These are phyloP conservation scores for Syzygium grande DNA, from an alignment of 345 rosid species.

Conservation along the genomic window DNA sequence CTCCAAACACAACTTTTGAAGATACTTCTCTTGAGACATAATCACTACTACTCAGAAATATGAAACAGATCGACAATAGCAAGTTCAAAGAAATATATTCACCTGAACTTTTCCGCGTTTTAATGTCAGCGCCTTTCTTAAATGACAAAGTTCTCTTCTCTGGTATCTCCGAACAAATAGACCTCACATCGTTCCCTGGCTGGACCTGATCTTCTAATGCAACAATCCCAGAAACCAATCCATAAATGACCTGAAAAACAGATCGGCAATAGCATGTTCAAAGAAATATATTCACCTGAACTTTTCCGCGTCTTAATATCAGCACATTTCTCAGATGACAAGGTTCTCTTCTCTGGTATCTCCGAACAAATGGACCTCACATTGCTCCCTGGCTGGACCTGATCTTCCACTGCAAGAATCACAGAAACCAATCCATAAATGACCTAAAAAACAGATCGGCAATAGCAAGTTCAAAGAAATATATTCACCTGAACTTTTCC, in stretches of 20 bases:
- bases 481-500: not conserved
- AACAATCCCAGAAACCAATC: not conserved
- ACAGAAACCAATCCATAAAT: too few relatives aligned
- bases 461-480: not conserved
- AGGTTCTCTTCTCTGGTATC: too few relatives aligned
- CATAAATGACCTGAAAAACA: not conserved
- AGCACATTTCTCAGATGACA: too few relatives aligned
- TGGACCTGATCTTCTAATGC: not conserved
- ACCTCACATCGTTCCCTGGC: constrained; percentile 15
- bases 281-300: too few relatives aligned
- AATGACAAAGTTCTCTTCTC: constrained; percentile 6
- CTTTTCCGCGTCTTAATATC: too few relatives aligned
- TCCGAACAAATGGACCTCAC: too few relatives aligned
- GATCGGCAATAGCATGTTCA: too few relatives aligned
- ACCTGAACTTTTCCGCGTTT: not conserved
- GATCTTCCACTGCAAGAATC: too few relatives aligned
- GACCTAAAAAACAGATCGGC: too few relatives aligned
- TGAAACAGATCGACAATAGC: not conserved
- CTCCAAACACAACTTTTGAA: not conserved
- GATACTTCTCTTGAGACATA: not conserved
- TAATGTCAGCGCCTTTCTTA: not conserved
- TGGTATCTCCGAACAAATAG: constrained; percentile 30
- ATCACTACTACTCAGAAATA: not conserved
- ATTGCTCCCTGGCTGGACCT: too few relatives aligned
- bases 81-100: not conserved